Evolutionary conservation across 352 stramenopile species (phyloP).

Genomic region (Aphanomyces astaci): DNA sequence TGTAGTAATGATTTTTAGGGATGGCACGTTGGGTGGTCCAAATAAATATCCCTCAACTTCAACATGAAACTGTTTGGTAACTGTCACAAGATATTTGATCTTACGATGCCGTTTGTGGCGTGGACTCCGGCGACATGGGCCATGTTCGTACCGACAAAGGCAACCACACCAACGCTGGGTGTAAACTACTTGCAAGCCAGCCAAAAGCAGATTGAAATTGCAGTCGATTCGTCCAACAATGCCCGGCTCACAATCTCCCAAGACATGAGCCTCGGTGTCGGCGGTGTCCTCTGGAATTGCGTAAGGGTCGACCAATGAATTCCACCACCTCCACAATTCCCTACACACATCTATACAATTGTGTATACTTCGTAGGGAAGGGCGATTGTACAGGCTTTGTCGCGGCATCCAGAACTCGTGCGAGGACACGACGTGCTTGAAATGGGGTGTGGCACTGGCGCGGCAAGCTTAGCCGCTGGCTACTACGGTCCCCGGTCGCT

Average conservation of each 20-base stretch:
- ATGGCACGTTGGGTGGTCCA: too few species aligned
- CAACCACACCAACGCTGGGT: constrained; percentile 31
- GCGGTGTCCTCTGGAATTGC: constrained; percentile 69
- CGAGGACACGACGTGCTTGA: background rate
- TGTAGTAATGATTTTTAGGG: too few species aligned
- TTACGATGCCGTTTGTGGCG: constrained; percentile 1
- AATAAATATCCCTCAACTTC: too few species aligned
- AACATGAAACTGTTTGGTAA: background rate
- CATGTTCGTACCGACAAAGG: background rate
- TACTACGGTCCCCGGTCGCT: constrained; percentile 35
- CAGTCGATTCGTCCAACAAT: constrained; percentile 9
- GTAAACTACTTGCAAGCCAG: constrained; percentile 56
- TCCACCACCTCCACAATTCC: too few species aligned
- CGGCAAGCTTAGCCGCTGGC: constrained; percentile 20
- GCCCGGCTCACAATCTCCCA: constrained; percentile 33
- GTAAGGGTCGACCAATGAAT: constrained; percentile 30
- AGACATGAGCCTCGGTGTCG: constrained; percentile 45
- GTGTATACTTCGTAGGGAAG: constrained; percentile 12
- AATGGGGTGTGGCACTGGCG: constrained; percentile 40
- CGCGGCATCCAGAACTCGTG: background rate
- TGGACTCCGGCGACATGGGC: background rate
- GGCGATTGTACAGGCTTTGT: background rate
- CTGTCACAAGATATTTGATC: background rate
- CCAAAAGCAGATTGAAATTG: constrained; percentile 29
- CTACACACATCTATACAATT: too few species aligned